Base-by-base conservation (phyloP, 1,139 yeast species). In the Eremothecium sinecaudum region DNA sequence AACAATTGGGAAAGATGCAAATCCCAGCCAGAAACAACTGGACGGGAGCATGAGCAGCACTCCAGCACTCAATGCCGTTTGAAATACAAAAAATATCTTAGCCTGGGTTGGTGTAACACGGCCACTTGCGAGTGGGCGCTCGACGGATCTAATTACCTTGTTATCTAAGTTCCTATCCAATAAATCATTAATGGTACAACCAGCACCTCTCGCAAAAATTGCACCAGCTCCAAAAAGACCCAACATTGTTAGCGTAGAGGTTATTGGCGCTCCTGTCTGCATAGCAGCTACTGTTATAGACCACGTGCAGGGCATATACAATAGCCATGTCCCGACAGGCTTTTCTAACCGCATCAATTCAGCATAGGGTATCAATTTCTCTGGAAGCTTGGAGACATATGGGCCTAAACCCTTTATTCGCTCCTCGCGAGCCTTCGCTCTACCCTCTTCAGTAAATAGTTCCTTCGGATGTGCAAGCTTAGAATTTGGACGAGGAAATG, bases 141-240 rank as follows among this genome's bases (percentile, higher is more conserved):
- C 84, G 37, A 77, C 71, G 0, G 98, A 87, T 46, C 99, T 70
- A 7, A 80, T 79, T 2, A 92, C 98, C 54, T 84, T 73, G 43
- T 71, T 69, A 51, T 92, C 99, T 36, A 87, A 64, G 41, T 87
- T 67, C 38, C 87, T 66, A 54, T 92, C 99, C 54, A 79, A 64
- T 35, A 87, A 65, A 57, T 92, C 99, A 52, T 92, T 92, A 38
- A 92, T 79, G 1, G 94, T 87, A 56, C 99, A 92, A 0, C 98
- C 99, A 2, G 96, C 97, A 24, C 97, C 96, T 58, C 99, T 72
- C 95, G 92, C 90, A 11, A 87, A 67, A 25, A 87, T 53, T 0
- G 97, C 74, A 9, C 99, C 99, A 3, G 78, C 64, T 1, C 90
- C 75, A 51, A 87, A 90, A 18, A 87, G 62, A 0, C 68, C 65